phyloP scores from a whole-genome alignment of 129 eudicot genomes.

The Lactuca saligna region DNA sequence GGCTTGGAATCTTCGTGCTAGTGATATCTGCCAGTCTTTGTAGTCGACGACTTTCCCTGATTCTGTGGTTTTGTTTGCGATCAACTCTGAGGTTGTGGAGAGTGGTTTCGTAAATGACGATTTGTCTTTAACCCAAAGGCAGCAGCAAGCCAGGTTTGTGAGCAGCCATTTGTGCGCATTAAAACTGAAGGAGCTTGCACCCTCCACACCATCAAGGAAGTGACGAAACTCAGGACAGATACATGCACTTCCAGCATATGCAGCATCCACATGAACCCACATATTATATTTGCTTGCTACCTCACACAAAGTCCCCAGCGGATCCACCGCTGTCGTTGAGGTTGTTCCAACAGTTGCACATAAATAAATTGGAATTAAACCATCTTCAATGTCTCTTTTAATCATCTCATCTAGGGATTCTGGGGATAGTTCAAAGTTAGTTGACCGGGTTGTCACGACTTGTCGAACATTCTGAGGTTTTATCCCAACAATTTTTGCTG shows the following conservation, averaged over 20 bases:
- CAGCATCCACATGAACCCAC: conserved; percentile 59
- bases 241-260: conserved; percentile 5
- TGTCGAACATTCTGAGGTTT: background rate
- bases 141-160: conserved; percentile 40
- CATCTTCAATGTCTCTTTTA: conserved; percentile 28
- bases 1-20: conserved; percentile 40
- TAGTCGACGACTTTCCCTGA: conserved; percentile 35
- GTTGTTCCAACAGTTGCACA: conserved; percentile 53
- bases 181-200: conserved; percentile 42
- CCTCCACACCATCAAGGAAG: conserved; percentile 35
- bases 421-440: conserved; percentile 26
- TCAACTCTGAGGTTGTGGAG: conserved; percentile 36
- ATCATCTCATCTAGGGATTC: conserved; percentile 13
- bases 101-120: conserved; percentile 24
- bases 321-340: conserved; percentile 43
- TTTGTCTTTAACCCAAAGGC: conserved; percentile 47
- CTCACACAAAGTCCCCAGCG: conserved; percentile 22
- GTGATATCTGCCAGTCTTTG: conserved; percentile 50
- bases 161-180: conserved; percentile 51
- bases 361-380: conserved; percentile 38
- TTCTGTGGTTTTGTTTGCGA: conserved; percentile 39
- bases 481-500: conserved; percentile 17
- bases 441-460: conserved; percentile 22
- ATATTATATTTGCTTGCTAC: conserved; percentile 38
- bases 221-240: conserved; percentile 45